Evolutionary conservation across 768 basidiomycete genomes (phyloP).

Genomic region (Calocybe indica): DNA sequence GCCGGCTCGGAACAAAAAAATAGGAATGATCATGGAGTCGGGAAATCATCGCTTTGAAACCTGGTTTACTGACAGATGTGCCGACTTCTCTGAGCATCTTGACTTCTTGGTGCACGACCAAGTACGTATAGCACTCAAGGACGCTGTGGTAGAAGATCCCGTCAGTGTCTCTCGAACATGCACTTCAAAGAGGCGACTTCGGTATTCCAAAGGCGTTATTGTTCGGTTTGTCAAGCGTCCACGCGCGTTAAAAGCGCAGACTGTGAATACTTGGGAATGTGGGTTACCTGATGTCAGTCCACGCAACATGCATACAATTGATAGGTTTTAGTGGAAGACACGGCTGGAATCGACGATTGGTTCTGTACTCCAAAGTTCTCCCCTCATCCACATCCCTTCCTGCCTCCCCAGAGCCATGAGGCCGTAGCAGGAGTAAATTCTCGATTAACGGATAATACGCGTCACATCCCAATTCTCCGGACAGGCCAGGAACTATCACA

Average conservation of each 20-base stretch:
- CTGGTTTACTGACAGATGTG: conserved; percentile 25
- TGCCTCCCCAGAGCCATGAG: neutral
- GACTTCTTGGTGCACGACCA: conserved; percentile 34
- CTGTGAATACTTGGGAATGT: conserved; percentile 38
- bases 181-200: conserved; percentile 33
- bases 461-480: too few species aligned
- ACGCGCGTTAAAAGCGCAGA: conserved; percentile 12
- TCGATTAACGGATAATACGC: neutral
- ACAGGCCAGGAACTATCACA: too few species aligned
- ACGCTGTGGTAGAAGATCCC: conserved; percentile 25
- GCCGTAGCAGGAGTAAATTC: neutral
- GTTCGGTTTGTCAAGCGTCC: conserved; percentile 29
- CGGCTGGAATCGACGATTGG: conserved; percentile 19
- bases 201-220: conserved; percentile 35
- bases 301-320: neutral
- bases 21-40: conserved; percentile 24
- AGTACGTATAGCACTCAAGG: conserved; percentile 43
- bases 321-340: conserved; percentile 8
- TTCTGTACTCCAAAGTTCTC: conserved; percentile 14
- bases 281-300: conserved; percentile 7
- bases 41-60: conserved; percentile 31
- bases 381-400: neutral
- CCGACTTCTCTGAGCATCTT: conserved; percentile 27
- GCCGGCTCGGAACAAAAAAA: conserved; percentile 21
- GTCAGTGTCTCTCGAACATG: conserved; percentile 18